Percentiles rank a stretch among this genome's conserved stretches.
Conservation (phyloP, 1,284 basidiomycete genomes). For the Apiotrichum siamense region DNA sequence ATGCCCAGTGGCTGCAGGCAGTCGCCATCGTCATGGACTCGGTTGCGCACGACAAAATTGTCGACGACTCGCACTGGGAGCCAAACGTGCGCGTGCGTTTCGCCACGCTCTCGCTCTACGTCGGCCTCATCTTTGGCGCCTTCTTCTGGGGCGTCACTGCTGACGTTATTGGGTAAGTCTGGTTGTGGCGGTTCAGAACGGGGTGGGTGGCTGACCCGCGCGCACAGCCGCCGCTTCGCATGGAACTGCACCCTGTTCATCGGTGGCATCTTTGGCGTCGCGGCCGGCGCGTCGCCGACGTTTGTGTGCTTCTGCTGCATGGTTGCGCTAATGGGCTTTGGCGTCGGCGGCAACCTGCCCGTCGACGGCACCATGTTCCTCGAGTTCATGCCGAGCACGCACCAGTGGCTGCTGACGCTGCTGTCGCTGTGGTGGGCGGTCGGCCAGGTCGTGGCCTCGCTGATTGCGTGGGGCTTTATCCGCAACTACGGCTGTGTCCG, state of each 20-base stretch:
- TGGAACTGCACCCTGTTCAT: conserved; percentile 60
- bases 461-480: conserved; percentile 47
- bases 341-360: conserved; percentile 57
- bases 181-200: neutral
- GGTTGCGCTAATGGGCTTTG: conserved; percentile 53
- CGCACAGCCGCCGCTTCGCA: conserved; percentile 51
- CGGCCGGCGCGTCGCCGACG: conserved; percentile 54
- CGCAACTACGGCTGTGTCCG: conserved; percentile 15
- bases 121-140: conserved; percentile 57
- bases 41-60: conserved; percentile 50
- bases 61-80: neutral
- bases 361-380: conserved; percentile 58
- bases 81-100: conserved; percentile 12
- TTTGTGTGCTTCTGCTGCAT: conserved; percentile 46
- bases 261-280: conserved; percentile 57
- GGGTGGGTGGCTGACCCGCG: too few relatives aligned
- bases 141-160: conserved; percentile 51
- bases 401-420: conserved; percentile 61
- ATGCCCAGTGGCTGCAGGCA: conserved; percentile 50
- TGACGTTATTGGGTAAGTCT: conserved; percentile 44
- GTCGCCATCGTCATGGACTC: conserved; percentile 54
- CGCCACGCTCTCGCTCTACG: conserved; percentile 55
- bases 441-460: conserved; percentile 51
- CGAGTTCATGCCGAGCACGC: conserved; percentile 54
- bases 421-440: conserved; percentile 62